Percentiles rank a stretch among this genome's conserved stretches.
Conservation (phyloP, 768 basidiomycete species). For the Neoboletus brunneissimus region DNA sequence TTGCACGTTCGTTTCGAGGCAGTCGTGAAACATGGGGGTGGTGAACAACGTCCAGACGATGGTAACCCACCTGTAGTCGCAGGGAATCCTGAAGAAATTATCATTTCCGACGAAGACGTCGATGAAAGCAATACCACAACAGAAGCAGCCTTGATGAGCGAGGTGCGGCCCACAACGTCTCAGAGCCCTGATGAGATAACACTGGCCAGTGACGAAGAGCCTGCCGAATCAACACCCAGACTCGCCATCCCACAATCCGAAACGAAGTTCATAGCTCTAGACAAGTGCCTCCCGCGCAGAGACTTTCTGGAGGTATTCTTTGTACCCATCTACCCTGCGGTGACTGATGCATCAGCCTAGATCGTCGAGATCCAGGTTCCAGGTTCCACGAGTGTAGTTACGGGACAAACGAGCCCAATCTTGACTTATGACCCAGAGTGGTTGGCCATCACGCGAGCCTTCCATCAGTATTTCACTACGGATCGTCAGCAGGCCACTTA, state of each 20-base stretch:
- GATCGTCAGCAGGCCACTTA: conserved; percentile 48
- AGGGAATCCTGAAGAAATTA: conserved; percentile 41
- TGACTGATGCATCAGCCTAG: conserved; percentile 37
- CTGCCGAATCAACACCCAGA: conserved; percentile 36
- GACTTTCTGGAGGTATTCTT: conserved; percentile 74
- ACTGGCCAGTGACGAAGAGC: conserved; percentile 47
- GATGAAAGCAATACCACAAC: conserved; percentile 8
- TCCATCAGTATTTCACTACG: conserved; percentile 73
- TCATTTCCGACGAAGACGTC: conserved; percentile 36
- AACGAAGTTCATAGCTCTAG: conserved; percentile 85
- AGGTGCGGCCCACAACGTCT: conserved; percentile 32
- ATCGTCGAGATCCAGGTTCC: conserved; percentile 59
- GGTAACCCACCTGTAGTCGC: background rate
- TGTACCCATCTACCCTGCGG: background rate
- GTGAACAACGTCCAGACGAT: background rate
- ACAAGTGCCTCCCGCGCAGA: conserved; percentile 78
- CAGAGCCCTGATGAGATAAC: conserved; percentile 53
- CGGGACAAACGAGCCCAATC: conserved; percentile 24
- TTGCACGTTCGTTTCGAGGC: conserved; percentile 87
- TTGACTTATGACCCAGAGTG: conserved; percentile 85
- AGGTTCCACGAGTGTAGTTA: conserved; percentile 8
- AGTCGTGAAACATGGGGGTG: conserved; percentile 43
- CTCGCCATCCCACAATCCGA: conserved; percentile 25
- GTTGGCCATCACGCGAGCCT: conserved; percentile 90
- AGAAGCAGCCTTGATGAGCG: conserved; percentile 26